Base-by-base conservation (phyloP, 2,329 filamentous ascomycete genomes). In the Ascochyta clinopodiicola region DNA sequence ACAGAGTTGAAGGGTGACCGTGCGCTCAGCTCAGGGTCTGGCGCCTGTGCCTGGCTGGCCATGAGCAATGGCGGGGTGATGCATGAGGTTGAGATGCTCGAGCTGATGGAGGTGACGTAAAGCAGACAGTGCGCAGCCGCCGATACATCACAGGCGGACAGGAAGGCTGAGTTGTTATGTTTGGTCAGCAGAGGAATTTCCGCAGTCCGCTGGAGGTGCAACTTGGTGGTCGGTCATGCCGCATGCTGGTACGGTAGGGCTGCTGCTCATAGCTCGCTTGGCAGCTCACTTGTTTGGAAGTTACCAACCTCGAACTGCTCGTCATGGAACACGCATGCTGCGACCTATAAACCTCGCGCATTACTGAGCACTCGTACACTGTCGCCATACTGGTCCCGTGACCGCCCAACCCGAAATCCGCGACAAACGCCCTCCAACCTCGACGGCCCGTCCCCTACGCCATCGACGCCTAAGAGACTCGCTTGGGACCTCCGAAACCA, bases 391-490 rank as follows among this genome's bases (percentile, higher is more conserved):
- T 34, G 10, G 19, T 27, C 32, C 24, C 19, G 46, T 44, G 46
- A 51, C 42, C 29, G 4, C 13, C 10, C 52, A 37, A 31, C 37
- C 43, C 32, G 2, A 42, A 46, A n/a, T 17, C 42, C 36, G 32
- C 45, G 25, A 34, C 50, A 24, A 43, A 53, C 45, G 37, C 44
- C 25, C 38, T 43, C 48, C 22, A 38, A 38, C 44, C 39, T 22
- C 50, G 13, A 47, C 60, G 60, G 60, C 60, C 55, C 56, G 44
- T 54, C 57, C 56, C 59, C 29, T 44, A 50, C 63, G 61, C 57
- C 55, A 53, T 49, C 35, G 53, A 34, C 42, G 50, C 50, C 40
- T 56, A 57, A 51, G 60, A 57, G 49, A 40, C 56, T 62, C 52
- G 61, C 59, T 56, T 62, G 57, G 49, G 44, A 37, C 54, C 47